Base-by-base conservation (phyloP, 164 flowering plant genomes). In the Umbellularia californica region DNA sequence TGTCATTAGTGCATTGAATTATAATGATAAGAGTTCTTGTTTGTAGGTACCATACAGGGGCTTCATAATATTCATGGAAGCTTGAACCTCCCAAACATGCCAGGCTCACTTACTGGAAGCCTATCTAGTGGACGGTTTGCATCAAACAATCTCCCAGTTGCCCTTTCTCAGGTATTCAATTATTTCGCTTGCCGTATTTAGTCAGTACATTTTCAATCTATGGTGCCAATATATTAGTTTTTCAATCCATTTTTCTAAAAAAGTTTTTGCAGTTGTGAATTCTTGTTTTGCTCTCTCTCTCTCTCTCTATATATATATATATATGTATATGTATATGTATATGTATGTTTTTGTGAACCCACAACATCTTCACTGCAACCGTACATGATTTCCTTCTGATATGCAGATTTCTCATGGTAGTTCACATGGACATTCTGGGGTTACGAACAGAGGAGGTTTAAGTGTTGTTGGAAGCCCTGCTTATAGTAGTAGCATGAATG, bases 71-170 rank as follows among this genome's bases (percentile, higher is more conserved):
- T 91, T 68, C 91, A 92, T 76, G 97, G 96, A 74, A 87, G 84
- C 84, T 92, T 85, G 81, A 94, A 86, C 70, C 83, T 93, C 73
- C 84, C 89, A 72, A 90, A 81, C 79, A 86, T 92, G 82, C 85
- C 85, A 3, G 90, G 91, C 58, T 74, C 88, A 68, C 88, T 88
- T 68, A 77, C 82, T 9, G 98, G 94, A 74, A 87, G 85, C 78
- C 86, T 92, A 66, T 87, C 95, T 52, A 81, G 88, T 84, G 98
- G 95, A 71, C 87, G 97, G 65, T 94, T 86, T 85, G 81, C 89
- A 50, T 87, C 97, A 58, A 92, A 90, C 77, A 89, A 86, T 84
- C 80, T 92, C 72, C 96, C 96, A 35, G 86, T 85, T 69, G 90
- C 88, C 33, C 90, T 92, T 20, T 92, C 98, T 70, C 96, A 91